phyloP scores from a whole-genome alignment of 108 stramenopile species.

The Nitzschia palea region DNA sequence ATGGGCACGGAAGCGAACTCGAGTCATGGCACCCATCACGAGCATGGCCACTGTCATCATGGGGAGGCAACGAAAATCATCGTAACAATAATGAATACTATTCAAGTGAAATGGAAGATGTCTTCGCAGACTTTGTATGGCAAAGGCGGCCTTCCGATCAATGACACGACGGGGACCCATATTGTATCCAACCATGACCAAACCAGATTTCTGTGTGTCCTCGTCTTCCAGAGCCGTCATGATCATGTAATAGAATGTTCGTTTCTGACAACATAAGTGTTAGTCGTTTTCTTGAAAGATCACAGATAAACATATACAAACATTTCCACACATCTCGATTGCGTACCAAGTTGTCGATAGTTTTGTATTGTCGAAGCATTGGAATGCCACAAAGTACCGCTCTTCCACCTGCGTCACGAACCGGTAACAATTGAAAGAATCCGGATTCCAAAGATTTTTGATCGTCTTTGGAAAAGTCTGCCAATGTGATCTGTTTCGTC shows the following conservation, averaged over 20 bases:
- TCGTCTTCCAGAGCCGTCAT: slow-evolving; percentile 23
- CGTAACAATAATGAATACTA: slow-evolving; percentile 30
- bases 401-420: slow-evolving; percentile 24
- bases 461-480: slow-evolving; percentile 22
- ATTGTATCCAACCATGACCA: slow-evolving; percentile 25
- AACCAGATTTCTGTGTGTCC: slow-evolving; percentile 16
- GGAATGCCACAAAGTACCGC: slow-evolving; percentile 14
- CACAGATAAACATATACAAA: too few species aligned
- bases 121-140: not conserved
- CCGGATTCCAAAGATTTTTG: slow-evolving; percentile 12
- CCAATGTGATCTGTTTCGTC: not conserved
- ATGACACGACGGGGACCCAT: slow-evolving; percentile 11
- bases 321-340: too few species aligned
- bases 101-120: slow-evolving; percentile 4
- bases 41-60: slow-evolving; percentile 30
- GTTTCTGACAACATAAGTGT: not conserved
- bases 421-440: slow-evolving; percentile 22
- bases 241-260: slow-evolving; percentile 23
- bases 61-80: slow-evolving; percentile 14
- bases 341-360: slow-evolving; percentile 14
- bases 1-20: slow-evolving; percentile 21
- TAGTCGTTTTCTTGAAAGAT: too few species aligned
- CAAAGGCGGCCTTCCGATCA: slow-evolving; percentile 15
- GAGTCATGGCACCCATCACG: slow-evolving; percentile 13
- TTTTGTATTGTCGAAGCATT: slow-evolving; percentile 19